A percentile compares a stretch with the other conserved stretches of the same genome.
Conservation (phyloP, 805 yeast species). For the Yamadazyma akitaensis region DNA sequence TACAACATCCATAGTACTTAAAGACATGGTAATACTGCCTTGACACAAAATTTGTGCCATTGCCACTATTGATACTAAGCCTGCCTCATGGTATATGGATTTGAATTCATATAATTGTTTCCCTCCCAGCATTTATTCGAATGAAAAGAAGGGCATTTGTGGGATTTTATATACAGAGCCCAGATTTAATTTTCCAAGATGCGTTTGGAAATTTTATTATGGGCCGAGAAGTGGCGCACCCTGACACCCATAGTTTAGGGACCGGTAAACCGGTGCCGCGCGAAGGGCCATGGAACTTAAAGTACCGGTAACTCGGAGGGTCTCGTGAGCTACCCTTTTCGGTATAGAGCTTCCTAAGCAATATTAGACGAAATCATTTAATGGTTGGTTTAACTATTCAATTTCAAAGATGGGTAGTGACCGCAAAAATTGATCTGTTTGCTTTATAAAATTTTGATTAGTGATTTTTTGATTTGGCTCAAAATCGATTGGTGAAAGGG, state of each 20-base stretch:
- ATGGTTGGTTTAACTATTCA: background rate
- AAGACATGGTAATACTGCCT: slow-evolving; percentile 36
- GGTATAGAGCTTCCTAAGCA: no score
- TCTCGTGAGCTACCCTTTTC: no score
- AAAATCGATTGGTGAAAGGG: slow-evolving; percentile 49
- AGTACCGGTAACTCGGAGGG: background rate
- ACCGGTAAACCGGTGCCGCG: slow-evolving; percentile 5
- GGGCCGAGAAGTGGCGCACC: slow-evolving; percentile 10
- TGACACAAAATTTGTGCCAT: slow-evolving; percentile 38
- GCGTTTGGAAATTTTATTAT: background rate
- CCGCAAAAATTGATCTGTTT: slow-evolving; percentile 47
- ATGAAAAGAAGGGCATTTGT: background rate
- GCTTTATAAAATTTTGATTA: slow-evolving; percentile 53
- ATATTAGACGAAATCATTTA: no score
- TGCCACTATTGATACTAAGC: slow-evolving; percentile 20
- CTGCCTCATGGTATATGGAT: slow-evolving; percentile 23
- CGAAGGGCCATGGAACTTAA: background rate
- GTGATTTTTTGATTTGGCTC: slow-evolving; percentile 37
- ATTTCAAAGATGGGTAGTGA: slow-evolving; percentile 21
- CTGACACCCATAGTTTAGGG: slow-evolving; percentile 5
- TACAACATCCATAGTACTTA: slow-evolving; percentile 36
- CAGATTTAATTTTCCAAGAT: background rate
- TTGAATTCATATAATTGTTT: slow-evolving; percentile 13
- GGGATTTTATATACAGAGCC: background rate
- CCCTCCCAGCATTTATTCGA: background rate